These are phyloP conservation scores for Trichoderma hamatum DNA, from an alignment of 2,329 filamentous ascomycete species.

Conservation along the genomic window DNA sequence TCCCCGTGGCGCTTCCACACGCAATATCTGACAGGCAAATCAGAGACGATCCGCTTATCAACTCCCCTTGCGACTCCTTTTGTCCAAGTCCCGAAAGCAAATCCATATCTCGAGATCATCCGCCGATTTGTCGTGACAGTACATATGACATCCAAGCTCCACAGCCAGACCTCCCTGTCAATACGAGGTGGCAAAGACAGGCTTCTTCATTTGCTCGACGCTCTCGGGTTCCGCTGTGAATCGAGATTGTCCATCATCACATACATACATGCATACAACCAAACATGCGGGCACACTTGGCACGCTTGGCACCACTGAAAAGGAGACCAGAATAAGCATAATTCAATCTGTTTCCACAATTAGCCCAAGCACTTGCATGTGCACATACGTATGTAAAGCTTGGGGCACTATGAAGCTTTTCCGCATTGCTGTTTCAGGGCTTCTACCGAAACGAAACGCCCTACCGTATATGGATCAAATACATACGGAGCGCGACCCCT, in stretches of 20 bases:
- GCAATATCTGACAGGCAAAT: slow-evolving; percentile 7
- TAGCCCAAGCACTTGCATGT: not conserved
- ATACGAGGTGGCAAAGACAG: slow-evolving; percentile 23
- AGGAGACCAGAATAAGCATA: not conserved
- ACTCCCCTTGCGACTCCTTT: not conserved
- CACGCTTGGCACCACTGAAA: not conserved
- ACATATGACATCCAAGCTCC: not conserved
- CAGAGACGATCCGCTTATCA: not conserved
- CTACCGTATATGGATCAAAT: not conserved
- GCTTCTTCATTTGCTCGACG: slow-evolving; percentile 1
- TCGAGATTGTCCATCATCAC: slow-evolving; percentile 15
- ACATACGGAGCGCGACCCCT: not conserved
- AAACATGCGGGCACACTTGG: not conserved
- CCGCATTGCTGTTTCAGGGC: not conserved
- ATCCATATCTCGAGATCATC: not conserved
- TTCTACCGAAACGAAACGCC: not conserved
- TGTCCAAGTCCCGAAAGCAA: not conserved
- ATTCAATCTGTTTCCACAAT: not conserved
- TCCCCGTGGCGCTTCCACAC: not conserved
- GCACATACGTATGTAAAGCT: not conserved
- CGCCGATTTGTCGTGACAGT: not conserved
- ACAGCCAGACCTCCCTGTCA: not conserved
- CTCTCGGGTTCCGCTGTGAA: slow-evolving; percentile 3
- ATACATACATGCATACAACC: not conserved
- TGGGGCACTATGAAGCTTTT: not conserved